Evolutionary conservation across 2,329 filamentous ascomycete genomes (phyloP).

Genomic region (Hymenotorrendiella dingleyae): DNA sequence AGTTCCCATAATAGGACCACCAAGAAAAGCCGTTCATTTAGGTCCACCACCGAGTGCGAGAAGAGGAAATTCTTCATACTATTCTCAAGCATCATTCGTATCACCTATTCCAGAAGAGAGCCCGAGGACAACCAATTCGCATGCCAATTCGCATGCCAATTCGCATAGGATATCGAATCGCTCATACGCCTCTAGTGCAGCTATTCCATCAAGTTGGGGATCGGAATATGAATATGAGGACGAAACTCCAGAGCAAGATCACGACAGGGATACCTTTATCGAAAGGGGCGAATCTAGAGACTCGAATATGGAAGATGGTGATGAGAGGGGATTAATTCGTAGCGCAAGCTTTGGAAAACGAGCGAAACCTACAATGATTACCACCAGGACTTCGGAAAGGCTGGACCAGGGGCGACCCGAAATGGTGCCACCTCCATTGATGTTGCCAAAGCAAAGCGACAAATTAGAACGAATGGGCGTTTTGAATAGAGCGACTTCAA

Average conservation of each 20-base stretch:
- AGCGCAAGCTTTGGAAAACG: constrained; percentile 57
- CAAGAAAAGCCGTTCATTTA: constrained; percentile 45
- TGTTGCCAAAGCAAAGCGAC: constrained; percentile 32
- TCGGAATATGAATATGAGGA: constrained; percentile 31
- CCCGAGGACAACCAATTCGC: constrained; percentile 41
- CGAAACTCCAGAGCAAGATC: constrained; percentile 16
- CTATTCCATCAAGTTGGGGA: constrained; percentile 64
- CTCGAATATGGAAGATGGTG: constrained; percentile 24
- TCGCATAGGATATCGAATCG: constrained; percentile 51
- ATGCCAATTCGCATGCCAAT: too few relatives aligned
- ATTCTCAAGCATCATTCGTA: constrained; percentile 61
- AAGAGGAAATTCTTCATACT: constrained; percentile 57
- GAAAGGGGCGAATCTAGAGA: constrained; percentile 26
- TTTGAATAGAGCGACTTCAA: constrained; percentile 4
- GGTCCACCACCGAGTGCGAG: constrained; percentile 57
- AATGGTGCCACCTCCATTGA: constrained; percentile 22
- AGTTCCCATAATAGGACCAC: constrained; percentile 19
- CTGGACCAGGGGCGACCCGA: constrained; percentile 16
- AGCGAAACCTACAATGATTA: constrained; percentile 51
- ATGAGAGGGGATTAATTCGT: constrained; percentile 53
- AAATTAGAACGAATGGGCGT: constrained; percentile 32
- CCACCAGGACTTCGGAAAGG: constrained; percentile 32
- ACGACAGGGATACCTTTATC: constrained; percentile 18
- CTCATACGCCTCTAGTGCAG: constrained; percentile 67
- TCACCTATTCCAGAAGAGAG: constrained; percentile 73